These are phyloP conservation scores for Trametes maxima DNA, from an alignment of 768 basidiomycete species.

Conservation along the genomic window DNA sequence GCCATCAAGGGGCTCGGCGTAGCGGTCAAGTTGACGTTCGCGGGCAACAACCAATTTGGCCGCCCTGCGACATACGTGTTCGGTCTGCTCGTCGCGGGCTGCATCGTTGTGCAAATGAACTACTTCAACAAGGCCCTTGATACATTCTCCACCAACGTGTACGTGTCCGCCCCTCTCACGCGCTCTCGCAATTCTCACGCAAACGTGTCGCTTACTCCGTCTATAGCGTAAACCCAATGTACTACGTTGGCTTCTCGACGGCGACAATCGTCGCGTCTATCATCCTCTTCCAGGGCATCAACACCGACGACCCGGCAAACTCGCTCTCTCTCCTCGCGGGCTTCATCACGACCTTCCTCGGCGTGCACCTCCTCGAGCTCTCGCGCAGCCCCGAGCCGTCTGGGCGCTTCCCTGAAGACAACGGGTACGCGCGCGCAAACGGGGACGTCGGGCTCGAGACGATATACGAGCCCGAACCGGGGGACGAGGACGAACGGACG, in stretches of 20 bases:
- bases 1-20: conserved; percentile 98
- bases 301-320: conserved; percentile 80
- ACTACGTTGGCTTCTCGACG: conserved; percentile 96
- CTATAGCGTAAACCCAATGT: conserved; percentile 91
- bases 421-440: conserved; percentile 18
- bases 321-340: conserved; percentile 88
- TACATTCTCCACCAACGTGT: conserved; percentile 97
- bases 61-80: conserved; percentile 97
- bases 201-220: neutral
- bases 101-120: conserved; percentile 92
- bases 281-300: conserved; percentile 97
- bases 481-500: conserved; percentile 22
- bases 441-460: conserved; percentile 22
- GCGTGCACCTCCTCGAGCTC: conserved; percentile 89
- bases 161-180: conserved; percentile 38
- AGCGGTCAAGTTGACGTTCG: conserved; percentile 91
- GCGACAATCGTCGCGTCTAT: conserved; percentile 92
- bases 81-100: conserved; percentile 74
- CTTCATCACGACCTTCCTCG: conserved; percentile 91
- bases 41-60: conserved; percentile 93
- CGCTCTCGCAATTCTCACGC: neutral
- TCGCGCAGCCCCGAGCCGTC: conserved; percentile 55
- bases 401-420: neutral
- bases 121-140: conserved; percentile 99
- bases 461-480: conserved; percentile 21